Percentiles rank a stretch among this genome's conserved stretches.
Evolutionary conservation across 176 grass and related monocot genomes (phyloP).

Genomic region (Ensete ventricosum): DNA sequence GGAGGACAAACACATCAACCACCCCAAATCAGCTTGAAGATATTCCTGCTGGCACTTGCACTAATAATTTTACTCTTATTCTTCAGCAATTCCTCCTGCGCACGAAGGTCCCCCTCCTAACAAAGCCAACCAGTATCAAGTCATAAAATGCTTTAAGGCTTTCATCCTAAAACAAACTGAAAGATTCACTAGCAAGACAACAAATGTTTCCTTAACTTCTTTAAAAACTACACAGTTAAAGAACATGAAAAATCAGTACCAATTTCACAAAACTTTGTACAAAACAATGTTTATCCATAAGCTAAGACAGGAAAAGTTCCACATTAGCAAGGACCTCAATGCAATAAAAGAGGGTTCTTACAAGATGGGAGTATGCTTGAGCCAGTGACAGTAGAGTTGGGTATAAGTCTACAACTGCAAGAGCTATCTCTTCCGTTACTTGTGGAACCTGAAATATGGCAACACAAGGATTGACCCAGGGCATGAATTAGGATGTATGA

Average conservation of each 20-base stretch:
- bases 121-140: slow-evolving; percentile 5
- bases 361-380: slow-evolving; percentile 48
- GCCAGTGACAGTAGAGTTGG: slow-evolving; percentile 53
- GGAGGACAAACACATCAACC: background rate
- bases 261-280: no score
- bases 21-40: slow-evolving; percentile 64
- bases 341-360: slow-evolving; percentile 22
- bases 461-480: background rate
- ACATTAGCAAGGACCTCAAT: background rate
- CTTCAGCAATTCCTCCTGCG: slow-evolving; percentile 66
- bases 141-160: background rate
- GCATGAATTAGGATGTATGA: background rate
- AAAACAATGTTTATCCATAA: background rate
- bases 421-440: slow-evolving; percentile 62
- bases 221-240: background rate
- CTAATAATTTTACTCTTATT: slow-evolving; percentile 42
- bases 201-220: background rate
- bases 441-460: slow-evolving; percentile 57
- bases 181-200: background rate
- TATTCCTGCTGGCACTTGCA: slow-evolving; percentile 50
- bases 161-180: background rate
- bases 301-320: no score
- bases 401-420: slow-evolving; percentile 49
- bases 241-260: no score
- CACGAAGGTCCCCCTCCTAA: slow-evolving; percentile 51